Percentiles rank a stretch among this genome's conserved stretches.
Conservation (phyloP, 257 asterid genomes). For the Echium plantagineum region DNA sequence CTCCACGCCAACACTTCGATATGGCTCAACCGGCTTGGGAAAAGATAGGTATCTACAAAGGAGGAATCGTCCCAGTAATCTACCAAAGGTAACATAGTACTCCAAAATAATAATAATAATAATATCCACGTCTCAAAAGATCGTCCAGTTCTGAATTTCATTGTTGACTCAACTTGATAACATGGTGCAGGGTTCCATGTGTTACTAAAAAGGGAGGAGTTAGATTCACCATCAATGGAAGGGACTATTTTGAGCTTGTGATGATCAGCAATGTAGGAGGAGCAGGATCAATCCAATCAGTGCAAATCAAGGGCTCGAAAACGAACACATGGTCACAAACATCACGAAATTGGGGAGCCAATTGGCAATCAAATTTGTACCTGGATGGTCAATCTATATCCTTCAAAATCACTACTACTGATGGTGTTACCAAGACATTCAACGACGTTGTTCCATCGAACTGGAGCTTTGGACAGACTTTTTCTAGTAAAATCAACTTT, state of each 20-base stretch:
- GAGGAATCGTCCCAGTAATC: constrained; percentile 10
- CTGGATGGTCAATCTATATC: constrained; percentile 75
- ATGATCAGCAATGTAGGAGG: constrained; percentile 60
- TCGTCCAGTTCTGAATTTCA: no score
- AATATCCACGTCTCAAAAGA: no score
- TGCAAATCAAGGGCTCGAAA: constrained; percentile 63
- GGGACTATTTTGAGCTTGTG: constrained; percentile 70
- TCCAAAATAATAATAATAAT: no score
- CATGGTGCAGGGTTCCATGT: constrained; percentile 67
- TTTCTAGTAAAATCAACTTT: constrained; percentile 39
- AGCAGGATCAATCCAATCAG: constrained; percentile 60
- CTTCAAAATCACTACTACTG: constrained; percentile 56
- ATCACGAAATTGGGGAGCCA: constrained; percentile 93
- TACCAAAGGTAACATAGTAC: constrained; percentile 12
- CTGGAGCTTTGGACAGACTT: constrained; percentile 79
- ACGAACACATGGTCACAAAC: constrained; percentile 46
- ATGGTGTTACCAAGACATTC: constrained; percentile 59
- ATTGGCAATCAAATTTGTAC: constrained; percentile 73
- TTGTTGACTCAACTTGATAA: no score
- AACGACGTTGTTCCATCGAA: constrained; percentile 39
- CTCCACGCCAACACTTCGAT: constrained; percentile 13
- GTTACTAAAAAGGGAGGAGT: constrained; percentile 69
- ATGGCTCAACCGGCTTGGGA: constrained; percentile 17
- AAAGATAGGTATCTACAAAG: constrained; percentile 10
- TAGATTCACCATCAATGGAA: constrained; percentile 65